Evolutionary conservation across 179 eudicot genomes (phyloP).

Genomic region (Carnegiea gigantea): DNA sequence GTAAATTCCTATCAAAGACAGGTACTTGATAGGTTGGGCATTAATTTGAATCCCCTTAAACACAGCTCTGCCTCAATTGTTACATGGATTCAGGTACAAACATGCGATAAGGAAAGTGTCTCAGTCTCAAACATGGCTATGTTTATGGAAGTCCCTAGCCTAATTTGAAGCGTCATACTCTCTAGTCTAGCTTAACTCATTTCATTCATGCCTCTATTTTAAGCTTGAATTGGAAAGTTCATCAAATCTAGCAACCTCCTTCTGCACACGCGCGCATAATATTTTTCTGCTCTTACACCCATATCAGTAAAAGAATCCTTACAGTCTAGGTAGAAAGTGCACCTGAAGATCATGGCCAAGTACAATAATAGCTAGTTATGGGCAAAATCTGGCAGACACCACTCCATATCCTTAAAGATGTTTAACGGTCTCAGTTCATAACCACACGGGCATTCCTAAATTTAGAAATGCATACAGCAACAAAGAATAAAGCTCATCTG

Average conservation of each 20-base stretch:
- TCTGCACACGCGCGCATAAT: too few species aligned
- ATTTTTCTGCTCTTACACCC: too few species aligned
- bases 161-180: too few species aligned
- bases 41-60: not conserved
- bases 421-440: not conserved
- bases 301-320: not conserved
- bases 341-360: not conserved
- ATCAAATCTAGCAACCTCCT: too few species aligned
- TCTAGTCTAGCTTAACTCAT: too few species aligned
- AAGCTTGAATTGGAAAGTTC: too few species aligned
- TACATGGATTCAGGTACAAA: not conserved
- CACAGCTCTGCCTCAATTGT: not conserved
- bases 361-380: not conserved
- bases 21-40: not conserved
- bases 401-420: not conserved
- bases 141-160: too few species aligned
- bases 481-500: not conserved
- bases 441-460: not conserved
- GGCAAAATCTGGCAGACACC: not conserved
- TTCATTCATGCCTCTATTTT: too few species aligned
- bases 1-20: not conserved
- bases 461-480: not conserved
- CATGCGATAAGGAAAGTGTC: not conserved
- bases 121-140: not conserved
- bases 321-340: not conserved